Evolutionary conservation across 768 basidiomycete species (phyloP), one percentile per base, ranked within the genome.

Genomic region (Kwoniella dendrophila): DNA sequence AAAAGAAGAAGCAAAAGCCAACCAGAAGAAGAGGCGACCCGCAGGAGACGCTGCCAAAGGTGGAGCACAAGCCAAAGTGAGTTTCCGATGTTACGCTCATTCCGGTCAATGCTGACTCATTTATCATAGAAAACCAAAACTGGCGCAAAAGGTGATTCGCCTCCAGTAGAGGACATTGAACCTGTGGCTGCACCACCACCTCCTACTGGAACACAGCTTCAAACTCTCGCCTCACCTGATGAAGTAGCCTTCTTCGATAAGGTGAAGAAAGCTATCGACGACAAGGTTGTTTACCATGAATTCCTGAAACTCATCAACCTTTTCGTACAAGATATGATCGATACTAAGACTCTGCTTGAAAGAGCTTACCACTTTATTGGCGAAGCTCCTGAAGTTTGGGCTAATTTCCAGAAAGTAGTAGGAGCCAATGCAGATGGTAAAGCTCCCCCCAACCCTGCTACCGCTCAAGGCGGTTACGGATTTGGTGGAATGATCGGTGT

Each of bases 181-280:
- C 41, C 59, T 34, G 44, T 59, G 4, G n/a, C 65, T 51, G 53
- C 66, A n/a, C n/a, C n/a, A 43, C 62, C 61, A 53, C 61, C 66
- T 56, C 64, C 66, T 12, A 16, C 59, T 36, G 59, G 52, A 36
- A 57, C 57, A 33, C 55, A 56, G 29, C 70, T 59, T 48, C 73
- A 72, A 63, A 76, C 70, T 52, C 71, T 79, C 32, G 79, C 74
- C 14, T 73, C 73, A 6, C 74, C 78, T 2, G 89, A 91, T 63
- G 92, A 96, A 73, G 84, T 93, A 32, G 82, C 89, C 12, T 98
- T 98, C 83, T 98, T 98, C 74, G 96, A 98, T 74, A 86, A 90
- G 41, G 90, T 92, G 72, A 83, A 83, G 72, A 82, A 82, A 64
- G 73, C 73, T 65, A 77, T 82, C 70, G 82, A 83, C 66, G 81